Evolutionary conservation across 140 eudicot genomes (phyloP).

Genomic region (Erigeron philadelphicus): DNA sequence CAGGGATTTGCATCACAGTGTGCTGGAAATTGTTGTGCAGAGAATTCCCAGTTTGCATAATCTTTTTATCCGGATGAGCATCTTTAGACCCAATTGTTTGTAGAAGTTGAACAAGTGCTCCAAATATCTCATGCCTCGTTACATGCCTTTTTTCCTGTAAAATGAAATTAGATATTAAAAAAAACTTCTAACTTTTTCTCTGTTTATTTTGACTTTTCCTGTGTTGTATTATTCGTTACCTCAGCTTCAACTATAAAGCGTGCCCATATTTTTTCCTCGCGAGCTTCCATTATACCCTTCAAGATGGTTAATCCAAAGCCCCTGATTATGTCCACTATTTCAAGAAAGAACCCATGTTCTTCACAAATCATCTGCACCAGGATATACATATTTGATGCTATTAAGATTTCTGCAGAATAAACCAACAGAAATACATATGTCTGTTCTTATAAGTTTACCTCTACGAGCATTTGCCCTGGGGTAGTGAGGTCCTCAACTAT

Average conservation of each 20-base stretch:
- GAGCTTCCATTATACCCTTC: slow-evolving; percentile 79
- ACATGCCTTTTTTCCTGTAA: slow-evolving; percentile 60
- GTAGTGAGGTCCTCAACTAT: slow-evolving; percentile 67
- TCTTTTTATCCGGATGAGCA: slow-evolving; percentile 28
- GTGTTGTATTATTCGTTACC: slow-evolving; percentile 35
- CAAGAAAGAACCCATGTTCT: slow-evolving; percentile 84
- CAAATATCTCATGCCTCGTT: slow-evolving; percentile 71
- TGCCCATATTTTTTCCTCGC: slow-evolving; percentile 67
- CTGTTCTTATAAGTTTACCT: slow-evolving; percentile 36
- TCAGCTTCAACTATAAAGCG: slow-evolving; percentile 72
- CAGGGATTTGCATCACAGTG: slow-evolving; percentile 40
- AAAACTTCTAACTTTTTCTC: background rate
- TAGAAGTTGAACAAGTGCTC: slow-evolving; percentile 76
- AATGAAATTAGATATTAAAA: slow-evolving; percentile 2
- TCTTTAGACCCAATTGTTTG: slow-evolving; percentile 44
- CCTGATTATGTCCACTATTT: slow-evolving; percentile 67
- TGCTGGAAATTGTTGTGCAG: slow-evolving; percentile 44
- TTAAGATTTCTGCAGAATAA: slow-evolving; percentile 4
- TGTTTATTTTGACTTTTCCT: background rate
- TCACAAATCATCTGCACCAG: slow-evolving; percentile 71
- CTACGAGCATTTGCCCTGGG: slow-evolving; percentile 83
- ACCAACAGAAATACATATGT: background rate
- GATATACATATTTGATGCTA: background rate
- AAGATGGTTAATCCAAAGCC: slow-evolving; percentile 80
- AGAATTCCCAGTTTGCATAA: slow-evolving; percentile 35